These are phyloP conservation scores for Volvox africanus DNA, from an alignment of 139 green algal species.

Conservation along the genomic window DNA sequence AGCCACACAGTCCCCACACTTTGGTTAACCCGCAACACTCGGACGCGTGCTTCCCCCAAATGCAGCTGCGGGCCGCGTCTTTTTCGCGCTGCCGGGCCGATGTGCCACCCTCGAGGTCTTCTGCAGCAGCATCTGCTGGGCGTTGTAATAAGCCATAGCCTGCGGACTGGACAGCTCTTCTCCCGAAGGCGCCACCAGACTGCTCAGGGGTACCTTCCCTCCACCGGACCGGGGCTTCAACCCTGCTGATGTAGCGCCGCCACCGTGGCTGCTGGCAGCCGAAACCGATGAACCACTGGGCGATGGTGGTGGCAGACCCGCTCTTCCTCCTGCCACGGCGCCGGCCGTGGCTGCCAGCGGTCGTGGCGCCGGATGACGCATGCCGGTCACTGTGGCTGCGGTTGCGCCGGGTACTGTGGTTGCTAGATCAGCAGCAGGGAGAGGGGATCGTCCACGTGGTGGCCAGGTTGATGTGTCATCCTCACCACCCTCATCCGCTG, in stretches of 20 bases:
- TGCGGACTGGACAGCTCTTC: conserved; percentile 38
- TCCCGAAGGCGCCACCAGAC: conserved; percentile 8
- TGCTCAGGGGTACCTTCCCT: conserved; percentile 42
- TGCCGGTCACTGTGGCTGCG: not conserved
- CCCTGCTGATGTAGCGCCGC: not conserved
- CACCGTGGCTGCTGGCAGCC: not conserved
- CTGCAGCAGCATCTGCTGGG: conserved; percentile 49
- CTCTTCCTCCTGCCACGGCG: not conserved
- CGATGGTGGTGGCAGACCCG: not conserved
- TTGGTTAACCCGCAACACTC: not conserved
- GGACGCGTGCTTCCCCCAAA: conserved; percentile 24
- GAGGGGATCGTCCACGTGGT: not conserved
- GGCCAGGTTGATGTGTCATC: not conserved
- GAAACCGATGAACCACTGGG: conserved; percentile 10
- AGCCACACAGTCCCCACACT: too few species aligned
- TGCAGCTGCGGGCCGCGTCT: conserved; percentile 16
- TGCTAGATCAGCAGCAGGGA: not conserved
- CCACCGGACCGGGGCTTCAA: not conserved
- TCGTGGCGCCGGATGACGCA: not conserved
- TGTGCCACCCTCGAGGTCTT: conserved; percentile 30
- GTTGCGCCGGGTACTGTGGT: not conserved
- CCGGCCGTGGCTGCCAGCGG: not conserved
- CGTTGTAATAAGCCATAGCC: conserved; percentile 58
- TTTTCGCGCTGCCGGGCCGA: conserved; percentile 56
- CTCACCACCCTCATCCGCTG: not conserved